phyloP scores from a whole-genome alignment of 768 basidiomycete genomes.

The Termitomyces sp. region DNA sequence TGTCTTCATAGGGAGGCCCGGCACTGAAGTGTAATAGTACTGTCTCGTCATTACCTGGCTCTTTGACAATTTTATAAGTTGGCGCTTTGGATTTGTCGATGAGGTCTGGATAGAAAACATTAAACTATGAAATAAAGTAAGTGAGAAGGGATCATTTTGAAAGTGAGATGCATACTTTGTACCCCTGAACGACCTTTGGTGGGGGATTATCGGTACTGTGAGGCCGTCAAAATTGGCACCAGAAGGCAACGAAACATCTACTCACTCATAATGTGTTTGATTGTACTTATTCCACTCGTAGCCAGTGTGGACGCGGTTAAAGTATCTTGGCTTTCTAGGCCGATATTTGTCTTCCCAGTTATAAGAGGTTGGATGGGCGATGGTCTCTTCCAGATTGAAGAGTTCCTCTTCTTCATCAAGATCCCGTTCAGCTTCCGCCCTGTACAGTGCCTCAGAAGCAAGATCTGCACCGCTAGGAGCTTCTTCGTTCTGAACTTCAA shows the following conservation, averaged over 20 bases:
- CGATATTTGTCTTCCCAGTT: slow-evolving; percentile 99
- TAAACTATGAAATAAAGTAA: slow-evolving; percentile 48
- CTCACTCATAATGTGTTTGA: slow-evolving; percentile 98
- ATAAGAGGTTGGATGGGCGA: slow-evolving; percentile 78
- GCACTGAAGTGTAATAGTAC: slow-evolving; percentile 91
- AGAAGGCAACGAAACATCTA: slow-evolving; percentile 11
- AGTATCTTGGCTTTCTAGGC: slow-evolving; percentile 95
- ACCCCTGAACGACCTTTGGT: slow-evolving; percentile 98
- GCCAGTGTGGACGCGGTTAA: slow-evolving; percentile 98
- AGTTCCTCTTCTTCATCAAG: slow-evolving; percentile 95
- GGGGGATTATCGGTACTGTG: slow-evolving; percentile 94
- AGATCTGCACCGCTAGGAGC: slow-evolving; percentile 63
- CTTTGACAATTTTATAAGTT: slow-evolving; percentile 92
- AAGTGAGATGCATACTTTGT: slow-evolving; percentile 52
- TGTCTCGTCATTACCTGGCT: slow-evolving; percentile 93
- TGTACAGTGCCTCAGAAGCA: slow-evolving; percentile 85
- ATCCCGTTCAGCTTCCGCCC: slow-evolving; percentile 87
- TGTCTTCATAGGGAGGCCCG: slow-evolving; percentile 97
- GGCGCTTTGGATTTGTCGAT: slow-evolving; percentile 98
- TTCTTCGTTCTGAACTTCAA: slow-evolving; percentile 53
- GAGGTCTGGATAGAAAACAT: slow-evolving; percentile 98
- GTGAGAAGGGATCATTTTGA: slow-evolving; percentile 8
- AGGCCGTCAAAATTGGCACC: slow-evolving; percentile 13
- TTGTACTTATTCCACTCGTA: slow-evolving; percentile 99
- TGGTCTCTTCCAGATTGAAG: slow-evolving; percentile 90